Base-by-base conservation (phyloP, 2,329 filamentous ascomycete species). In the Zymoseptoria crescenta region DNA sequence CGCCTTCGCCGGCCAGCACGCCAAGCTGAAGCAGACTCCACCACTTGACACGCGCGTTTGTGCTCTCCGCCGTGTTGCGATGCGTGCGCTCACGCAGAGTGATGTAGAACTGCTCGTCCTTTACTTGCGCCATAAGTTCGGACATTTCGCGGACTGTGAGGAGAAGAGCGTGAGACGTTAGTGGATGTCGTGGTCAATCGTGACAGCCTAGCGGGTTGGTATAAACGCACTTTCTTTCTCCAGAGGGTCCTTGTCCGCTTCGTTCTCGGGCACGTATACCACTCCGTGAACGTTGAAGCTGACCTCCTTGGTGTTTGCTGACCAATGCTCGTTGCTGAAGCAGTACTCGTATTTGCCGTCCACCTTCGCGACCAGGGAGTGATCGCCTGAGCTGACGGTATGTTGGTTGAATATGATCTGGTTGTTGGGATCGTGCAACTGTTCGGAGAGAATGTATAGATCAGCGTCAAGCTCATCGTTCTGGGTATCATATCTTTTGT, bases 241-340 rank as follows among this genome's bases (percentile, higher is more conserved):
- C 66, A 99, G 80, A 20, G 94, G 94, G 72, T 97, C 93, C 68
- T 88, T 83, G 28, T 89, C 84, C 61, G 87, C 82, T 69, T 97
- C 93, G 61, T 83, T 81, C 76, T 97, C 94, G 58, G 89, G 88
- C 55, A 99, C 91, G 77, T 97, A 99, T 73, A 99, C 93, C 66
- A 99, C 91, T 68, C 94, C 94, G 77, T 99, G 94, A 56, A 99
- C 94, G 75, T 99, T 99, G 85, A 99, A 99, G 58, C 91, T 96
- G 56, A 99, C 93, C 76, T 99, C 94, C 79, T 99, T 99, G 74
- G 86, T 95, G 75, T 91, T 91, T 60, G 92, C 91, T 60, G 90
- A 89, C 91, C 93, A 99, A 75, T 94, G 88, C 81, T 97, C 93
- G 78, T 99, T 99, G 77, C 94, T 95, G 80, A 99, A 99, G 85